A percentile compares a stretch with the other conserved stretches of the same genome.
Conservation (phyloP, 257 asterid species). For the Nicotiana noctiflora region DNA sequence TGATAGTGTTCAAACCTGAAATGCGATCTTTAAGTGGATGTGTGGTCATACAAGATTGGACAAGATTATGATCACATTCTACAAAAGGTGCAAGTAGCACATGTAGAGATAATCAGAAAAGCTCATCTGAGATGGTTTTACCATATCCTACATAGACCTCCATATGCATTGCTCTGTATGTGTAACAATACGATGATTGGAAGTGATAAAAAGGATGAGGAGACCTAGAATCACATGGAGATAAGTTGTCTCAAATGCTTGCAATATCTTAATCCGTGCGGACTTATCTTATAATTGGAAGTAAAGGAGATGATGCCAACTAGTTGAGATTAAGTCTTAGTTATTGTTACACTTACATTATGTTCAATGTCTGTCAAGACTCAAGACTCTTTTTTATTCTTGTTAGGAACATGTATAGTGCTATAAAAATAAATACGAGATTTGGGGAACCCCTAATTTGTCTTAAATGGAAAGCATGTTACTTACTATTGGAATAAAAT, state of each 20-base stretch:
- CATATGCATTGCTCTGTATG: neutral
- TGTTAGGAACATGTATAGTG: neutral
- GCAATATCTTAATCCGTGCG: neutral
- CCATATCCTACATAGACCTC: neutral
- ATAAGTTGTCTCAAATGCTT: neutral
- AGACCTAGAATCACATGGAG: neutral
- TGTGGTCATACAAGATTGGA: neutral
- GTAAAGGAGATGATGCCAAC: neutral
- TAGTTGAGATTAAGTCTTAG: neutral
- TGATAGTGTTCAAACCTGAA: neutral
- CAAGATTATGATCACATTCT: neutral
- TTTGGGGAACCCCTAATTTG: neutral
- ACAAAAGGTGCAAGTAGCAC: neutral
- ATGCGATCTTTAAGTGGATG: neutral
- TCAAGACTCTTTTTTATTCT: neutral
- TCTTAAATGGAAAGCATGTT: neutral
- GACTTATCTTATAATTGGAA: neutral
- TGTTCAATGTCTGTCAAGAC: neutral
- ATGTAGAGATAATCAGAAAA: neutral
- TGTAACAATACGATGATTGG: neutral
- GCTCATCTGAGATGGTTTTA: neutral
- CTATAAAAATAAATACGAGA: neutral
- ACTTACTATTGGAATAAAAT: neutral
- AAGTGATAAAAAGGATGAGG: neutral
- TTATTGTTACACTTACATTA: neutral